Base-by-base conservation (phyloP, 257 asterid species). In the Nicotiana obtusifolia region DNA sequence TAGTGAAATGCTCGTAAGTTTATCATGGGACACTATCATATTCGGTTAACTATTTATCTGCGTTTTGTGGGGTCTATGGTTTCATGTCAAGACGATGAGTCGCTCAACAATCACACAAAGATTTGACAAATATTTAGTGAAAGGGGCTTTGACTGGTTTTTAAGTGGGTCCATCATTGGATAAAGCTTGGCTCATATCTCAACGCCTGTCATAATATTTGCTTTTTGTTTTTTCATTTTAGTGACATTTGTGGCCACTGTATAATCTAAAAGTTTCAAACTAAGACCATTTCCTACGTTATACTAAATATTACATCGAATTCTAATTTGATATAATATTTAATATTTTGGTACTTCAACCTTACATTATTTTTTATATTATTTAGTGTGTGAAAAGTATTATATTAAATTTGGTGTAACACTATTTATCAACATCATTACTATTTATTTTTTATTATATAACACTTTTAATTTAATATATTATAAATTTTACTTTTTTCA, bases 11-110 rank as follows among this genome's bases (percentile, higher is more conserved):
- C 5, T 73, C 81, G 31, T 52, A 49, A 15, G 62, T 53, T 80
- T 31, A 59, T 61, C 79, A 61, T 31, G 62, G 78, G 84, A 69
- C 60, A 59, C 80, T 41, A 61, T 71, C 59, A 30, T 31, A 65
- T 81, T 53, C 78, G 3, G 62, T 60, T 53, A 66, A 66, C 68
- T 73, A 31, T 81, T 54, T 52, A 66, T 66, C 33, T 24, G 62
- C 68, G 68, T 30, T 64, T 8, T 20, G 47, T 64, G 78, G 24
- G 37, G 4, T 49, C 62, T 73, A 49, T 5, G 4, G 1, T 7
- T 22, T 73, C 61, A 73, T 73, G 22, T 47, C 61, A 7, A 73
- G 35, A 47, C 49, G 61, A 24, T 75, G 57, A 75, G 62, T 24
- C 62, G 9, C 62, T 73, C 61, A 73, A 73, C 8, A 73, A 3